Evolutionary conservation across 2,329 filamentous ascomycete species (phyloP).

Genomic region (Biscogniauxia sp.): DNA sequence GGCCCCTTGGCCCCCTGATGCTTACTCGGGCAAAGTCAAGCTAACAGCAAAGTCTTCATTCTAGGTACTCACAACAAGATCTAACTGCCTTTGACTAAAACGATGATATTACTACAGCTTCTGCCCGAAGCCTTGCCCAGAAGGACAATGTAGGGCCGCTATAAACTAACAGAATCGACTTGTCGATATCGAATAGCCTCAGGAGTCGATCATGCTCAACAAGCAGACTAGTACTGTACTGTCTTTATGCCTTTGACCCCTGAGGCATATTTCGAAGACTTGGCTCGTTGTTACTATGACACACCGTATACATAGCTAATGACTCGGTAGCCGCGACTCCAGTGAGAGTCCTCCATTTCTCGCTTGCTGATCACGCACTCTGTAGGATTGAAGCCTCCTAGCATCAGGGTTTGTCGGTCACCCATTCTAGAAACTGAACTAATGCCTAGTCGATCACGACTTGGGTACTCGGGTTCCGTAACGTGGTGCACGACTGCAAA

Average conservation of each 20-base stretch:
- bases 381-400: background rate
- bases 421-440: background rate
- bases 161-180: background rate
- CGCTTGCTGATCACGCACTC: background rate
- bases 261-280: background rate
- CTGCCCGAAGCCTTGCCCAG: background rate
- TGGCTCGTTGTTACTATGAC: background rate
- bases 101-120: background rate
- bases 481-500: background rate
- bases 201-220: background rate
- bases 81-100: background rate
- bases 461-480: background rate
- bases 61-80: background rate
- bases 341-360: background rate
- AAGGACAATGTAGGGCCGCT: background rate
- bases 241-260: background rate
- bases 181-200: background rate
- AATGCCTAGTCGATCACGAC: background rate
- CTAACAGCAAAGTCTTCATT: background rate
- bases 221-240: background rate
- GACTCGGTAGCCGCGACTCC: background rate
- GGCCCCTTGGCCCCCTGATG: background rate
- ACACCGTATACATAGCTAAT: background rate
- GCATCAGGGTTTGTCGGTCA: background rate
- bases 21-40: background rate